These are phyloP conservation scores for Rhizophagus prolifer DNA, from an alignment of 192 early-diverging fungal genomes.

Conservation along the genomic window DNA sequence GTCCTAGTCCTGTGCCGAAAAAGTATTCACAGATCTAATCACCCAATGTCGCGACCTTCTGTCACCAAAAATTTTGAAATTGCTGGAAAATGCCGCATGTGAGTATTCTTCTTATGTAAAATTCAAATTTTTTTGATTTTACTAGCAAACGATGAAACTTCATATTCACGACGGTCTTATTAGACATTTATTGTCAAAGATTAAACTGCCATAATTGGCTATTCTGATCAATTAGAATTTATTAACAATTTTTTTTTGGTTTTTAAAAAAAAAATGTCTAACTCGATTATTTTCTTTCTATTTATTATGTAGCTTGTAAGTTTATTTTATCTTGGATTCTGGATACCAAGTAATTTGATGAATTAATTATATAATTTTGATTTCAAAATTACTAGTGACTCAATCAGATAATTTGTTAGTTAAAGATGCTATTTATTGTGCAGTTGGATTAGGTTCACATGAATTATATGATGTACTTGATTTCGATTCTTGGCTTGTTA, in stretches of 20 bases:
- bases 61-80: slow-evolving; percentile 59
- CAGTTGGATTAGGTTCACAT: slow-evolving; percentile 76
- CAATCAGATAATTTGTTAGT: slow-evolving; percentile 57
- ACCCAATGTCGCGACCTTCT: slow-evolving; percentile 60
- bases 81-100: slow-evolving; percentile 61
- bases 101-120: slow-evolving; percentile 12
- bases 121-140: not conserved
- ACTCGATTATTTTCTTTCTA: no score
- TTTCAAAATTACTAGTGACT: slow-evolving; percentile 32
- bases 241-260: not conserved
- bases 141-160: not conserved
- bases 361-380: slow-evolving; percentile 8
- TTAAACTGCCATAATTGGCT: not conserved
- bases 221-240: not conserved
- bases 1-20: slow-evolving; percentile 77
- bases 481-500: slow-evolving; percentile 75
- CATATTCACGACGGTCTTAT: slow-evolving; percentile 26
- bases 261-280: no score
- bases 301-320: no score
- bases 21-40: slow-evolving; percentile 76
- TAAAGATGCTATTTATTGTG: slow-evolving; percentile 77
- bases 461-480: slow-evolving; percentile 80
- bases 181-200: slow-evolving; percentile 29
- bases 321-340: no score
- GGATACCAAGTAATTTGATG: no score